Evolutionary conservation across 2,329 filamentous ascomycete species (phyloP).

Genomic region (Neonectria sp.): DNA sequence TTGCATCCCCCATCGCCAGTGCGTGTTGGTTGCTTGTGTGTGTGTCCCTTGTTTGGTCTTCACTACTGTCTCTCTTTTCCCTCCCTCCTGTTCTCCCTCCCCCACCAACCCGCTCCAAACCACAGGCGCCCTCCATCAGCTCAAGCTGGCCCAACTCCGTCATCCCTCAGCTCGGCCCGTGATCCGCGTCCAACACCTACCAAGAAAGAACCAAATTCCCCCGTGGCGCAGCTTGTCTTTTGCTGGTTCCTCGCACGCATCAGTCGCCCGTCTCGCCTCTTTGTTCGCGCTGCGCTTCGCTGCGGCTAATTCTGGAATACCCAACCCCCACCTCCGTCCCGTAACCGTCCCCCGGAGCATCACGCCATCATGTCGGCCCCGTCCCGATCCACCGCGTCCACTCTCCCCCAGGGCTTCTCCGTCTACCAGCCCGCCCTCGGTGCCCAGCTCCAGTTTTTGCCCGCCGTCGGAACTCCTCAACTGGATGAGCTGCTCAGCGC

Average conservation of each 20-base stretch:
- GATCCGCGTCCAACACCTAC: slow-evolving; percentile 16
- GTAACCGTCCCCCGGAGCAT: slow-evolving; percentile 24
- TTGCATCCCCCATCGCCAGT: background rate
- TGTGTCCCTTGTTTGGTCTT: background rate
- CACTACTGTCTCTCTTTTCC: background rate
- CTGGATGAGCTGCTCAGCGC: slow-evolving; percentile 72
- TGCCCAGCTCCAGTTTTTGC: slow-evolving; percentile 74
- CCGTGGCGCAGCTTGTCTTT: slow-evolving; percentile 19
- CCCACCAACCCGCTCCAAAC: background rate
- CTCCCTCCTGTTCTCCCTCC: slow-evolving; percentile 1
- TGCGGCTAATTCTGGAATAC: slow-evolving; percentile 16
- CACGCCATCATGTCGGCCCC: slow-evolving; percentile 48
- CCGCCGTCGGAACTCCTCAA: slow-evolving; percentile 74
- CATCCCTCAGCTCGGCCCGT: slow-evolving; percentile 8
- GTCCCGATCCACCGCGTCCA: slow-evolving; percentile 35
- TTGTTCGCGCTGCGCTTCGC: slow-evolving; percentile 14
- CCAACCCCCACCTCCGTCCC: slow-evolving; percentile 32
- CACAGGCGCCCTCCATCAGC: slow-evolving; percentile 5
- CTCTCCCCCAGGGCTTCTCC: slow-evolving; percentile 66
- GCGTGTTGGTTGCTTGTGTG: background rate
- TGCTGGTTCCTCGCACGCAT: slow-evolving; percentile 13
- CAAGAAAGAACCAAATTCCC: background rate
- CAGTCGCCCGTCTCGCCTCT: slow-evolving; percentile 9
- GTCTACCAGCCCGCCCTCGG: slow-evolving; percentile 73
- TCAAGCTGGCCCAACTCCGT: slow-evolving; percentile 23